Evolutionary conservation across 495 filamentous ascomycete species (phyloP), one percentile per base, ranked within the genome.

Genomic region (Neurospora terricola): DNA sequence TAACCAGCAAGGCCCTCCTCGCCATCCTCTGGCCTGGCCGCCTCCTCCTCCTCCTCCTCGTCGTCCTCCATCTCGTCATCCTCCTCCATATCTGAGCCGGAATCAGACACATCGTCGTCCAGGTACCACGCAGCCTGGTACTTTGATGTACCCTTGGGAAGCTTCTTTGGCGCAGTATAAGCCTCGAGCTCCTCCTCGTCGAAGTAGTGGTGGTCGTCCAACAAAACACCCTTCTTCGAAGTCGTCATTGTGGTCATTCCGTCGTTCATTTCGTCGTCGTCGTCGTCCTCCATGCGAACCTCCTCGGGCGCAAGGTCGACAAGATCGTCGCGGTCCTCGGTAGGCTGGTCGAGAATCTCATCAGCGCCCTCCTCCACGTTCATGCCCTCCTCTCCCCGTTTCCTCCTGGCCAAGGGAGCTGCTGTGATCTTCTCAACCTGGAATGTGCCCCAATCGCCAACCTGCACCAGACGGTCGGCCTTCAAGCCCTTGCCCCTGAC

Each of bases 171-270:
- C 59, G 81, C 78, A 5, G 62, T 71, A 14, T 84, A 74, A 43
- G 70, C 72, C 38, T 79, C 76, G 36, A 73, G 77, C 30, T 96
- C 92, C 21, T 97, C 93, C 70, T 98, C 96, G 4, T 94, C 95
- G 79, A 97, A 99, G 82, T 99, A 99, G 78, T 98, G 96, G 81
- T 99, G 95, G 74, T 97, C 94, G 75, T 99, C 96, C 38, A 99
- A 86, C 54, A 99, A 85, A 5, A 99, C 96, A 68, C 95, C 95
- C 81, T 90, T 86, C 76, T 88, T 84, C 34, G 83, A 77, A 11
- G 83, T 78, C 10, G 79, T 75, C 23, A 85, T 82, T 5, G 86
- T 84, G 18, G 86, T 82, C 4, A 86, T 86, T n/a, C 89, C 85
- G 8, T 89, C 88, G 38, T 87, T 79, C 0, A 85, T 83, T 59